These are phyloP conservation scores for Solanum hybrid DNA, from an alignment of 305 asterid species.

Conservation along the genomic window DNA sequence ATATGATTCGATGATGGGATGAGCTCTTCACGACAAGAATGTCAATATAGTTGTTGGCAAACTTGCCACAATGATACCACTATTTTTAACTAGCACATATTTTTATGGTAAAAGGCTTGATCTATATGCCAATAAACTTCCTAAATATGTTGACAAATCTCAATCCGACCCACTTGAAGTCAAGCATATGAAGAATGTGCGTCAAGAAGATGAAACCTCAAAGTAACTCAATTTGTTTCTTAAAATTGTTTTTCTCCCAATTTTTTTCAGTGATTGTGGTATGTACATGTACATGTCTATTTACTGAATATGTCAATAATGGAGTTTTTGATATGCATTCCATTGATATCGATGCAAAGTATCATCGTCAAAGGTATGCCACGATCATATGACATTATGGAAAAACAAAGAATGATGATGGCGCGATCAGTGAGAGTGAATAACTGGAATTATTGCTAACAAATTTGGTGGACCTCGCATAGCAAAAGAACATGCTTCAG, in stretches of 20 bases:
- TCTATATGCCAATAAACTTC: neutral
- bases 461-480: neutral
- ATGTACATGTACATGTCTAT: neutral
- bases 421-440: too few species aligned
- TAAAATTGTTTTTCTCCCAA: neutral
- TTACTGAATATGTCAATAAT: too few species aligned
- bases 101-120: neutral
- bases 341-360: neutral
- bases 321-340: neutral
- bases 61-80: neutral
- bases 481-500: neutral
- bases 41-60: neutral
- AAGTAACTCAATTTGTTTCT: neutral
- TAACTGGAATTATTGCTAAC: too few species aligned
- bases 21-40: neutral
- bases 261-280: neutral
- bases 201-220: neutral
- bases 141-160: too few species aligned
- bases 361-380: neutral
- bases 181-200: neutral
- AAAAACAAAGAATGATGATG: neutral
- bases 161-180: neutral
- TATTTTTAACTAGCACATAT: too few species aligned
- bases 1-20: neutral
- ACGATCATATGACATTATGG: neutral